Evolutionary conservation across 2,329 filamentous ascomycete genomes (phyloP), one percentile per base, ranked within the genome.

Genomic region (Ascochyta rabiei): DNA sequence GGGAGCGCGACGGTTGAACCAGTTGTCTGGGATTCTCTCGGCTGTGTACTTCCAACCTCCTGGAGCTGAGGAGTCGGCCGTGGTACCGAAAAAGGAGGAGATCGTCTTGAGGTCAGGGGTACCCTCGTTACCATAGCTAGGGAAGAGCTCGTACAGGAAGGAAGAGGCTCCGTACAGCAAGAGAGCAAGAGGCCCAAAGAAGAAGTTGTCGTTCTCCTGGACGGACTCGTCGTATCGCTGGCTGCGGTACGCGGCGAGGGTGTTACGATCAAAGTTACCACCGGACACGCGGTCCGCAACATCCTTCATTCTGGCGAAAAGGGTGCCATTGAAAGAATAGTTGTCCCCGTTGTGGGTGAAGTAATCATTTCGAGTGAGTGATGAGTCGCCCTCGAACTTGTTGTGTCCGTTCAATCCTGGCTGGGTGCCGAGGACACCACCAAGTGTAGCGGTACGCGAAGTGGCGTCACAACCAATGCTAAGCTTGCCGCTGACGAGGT

Each of bases 391-490:
- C 48, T 79, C 76, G 47, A 78, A 79, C 63, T 79, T 79, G 56
- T 79, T 78, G 63, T 79, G 77, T 26, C 72, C 76, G 31, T 77
- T 72, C 7, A 80, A 69, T 44, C 77, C 77, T 9, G 76, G 76
- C 61, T 79, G 71, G 28, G 61, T 64, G 40, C 77, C 77, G 5
- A 69, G 60, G 23, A 42, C 7, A 39, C 54, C 54, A 24, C 53
- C 48, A 26, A 64, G 49, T 26, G 61, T 59, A 1, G 77, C 76
- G 9, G 77, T 79, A 7, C 76, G 69, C 6, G 62, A 71, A 2
- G 78, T 79, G 19, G 78, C 76, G 57, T 80, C 77, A 39, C 77
- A 79, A n/a, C 77, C 76, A 41, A 79, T 78, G 37, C 74, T 77
- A 6, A 79, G 68, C 63, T 78, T 78, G 46, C 71, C 62, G 15